These are phyloP conservation scores for Aspergillus sojae DNA, from an alignment of 2,329 filamentous ascomycete genomes.

Conservation along the genomic window DNA sequence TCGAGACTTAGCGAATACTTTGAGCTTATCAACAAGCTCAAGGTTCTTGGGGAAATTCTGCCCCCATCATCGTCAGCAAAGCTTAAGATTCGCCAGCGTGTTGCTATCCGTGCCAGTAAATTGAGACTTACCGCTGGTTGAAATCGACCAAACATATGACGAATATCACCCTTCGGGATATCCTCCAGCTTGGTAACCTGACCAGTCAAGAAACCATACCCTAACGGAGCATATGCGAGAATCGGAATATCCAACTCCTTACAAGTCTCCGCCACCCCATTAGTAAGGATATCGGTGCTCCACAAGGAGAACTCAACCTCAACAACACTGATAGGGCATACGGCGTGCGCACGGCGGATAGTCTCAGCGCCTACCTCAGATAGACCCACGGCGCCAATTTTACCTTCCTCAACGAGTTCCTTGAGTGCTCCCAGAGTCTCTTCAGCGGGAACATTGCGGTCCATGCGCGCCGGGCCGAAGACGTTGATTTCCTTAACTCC, in stretches of 20 bases:
- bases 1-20: background rate
- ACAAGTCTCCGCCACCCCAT: background rate
- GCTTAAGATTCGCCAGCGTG: background rate
- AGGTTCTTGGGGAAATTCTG: background rate
- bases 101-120: background rate
- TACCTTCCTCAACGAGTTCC: background rate
- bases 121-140: background rate
- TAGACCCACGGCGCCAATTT: background rate
- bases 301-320: background rate
- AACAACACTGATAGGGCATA: background rate
- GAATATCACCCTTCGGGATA: background rate
- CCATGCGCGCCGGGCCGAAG: background rate
- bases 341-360: background rate
- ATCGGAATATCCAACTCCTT: background rate
- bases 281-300: background rate
- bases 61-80: background rate
- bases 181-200: background rate
- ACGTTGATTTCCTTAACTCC: background rate
- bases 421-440: background rate
- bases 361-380: background rate
- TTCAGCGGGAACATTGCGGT: background rate
- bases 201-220: background rate
- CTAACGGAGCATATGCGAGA: background rate
- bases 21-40: background rate
- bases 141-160: background rate